phyloP scores from a whole-genome alignment of 257 asterid genomes.

The Rehmannia glutinosa region DNA sequence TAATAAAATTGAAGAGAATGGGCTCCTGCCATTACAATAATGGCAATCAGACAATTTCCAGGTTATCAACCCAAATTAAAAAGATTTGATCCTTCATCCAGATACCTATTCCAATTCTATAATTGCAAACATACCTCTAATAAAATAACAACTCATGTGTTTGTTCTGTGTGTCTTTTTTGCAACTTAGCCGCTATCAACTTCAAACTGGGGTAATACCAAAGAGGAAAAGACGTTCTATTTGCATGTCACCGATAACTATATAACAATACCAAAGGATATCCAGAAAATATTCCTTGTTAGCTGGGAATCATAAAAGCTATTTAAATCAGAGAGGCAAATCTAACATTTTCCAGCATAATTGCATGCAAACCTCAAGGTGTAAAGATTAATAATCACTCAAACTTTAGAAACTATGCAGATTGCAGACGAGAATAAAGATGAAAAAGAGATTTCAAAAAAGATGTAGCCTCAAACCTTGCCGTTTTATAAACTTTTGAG shows the following conservation, averaged over 20 bases:
- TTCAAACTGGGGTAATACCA: not conserved
- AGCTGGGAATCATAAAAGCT: conserved; percentile 12
- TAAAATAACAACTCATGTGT: conserved; percentile 14
- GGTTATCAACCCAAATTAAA: too few relatives aligned
- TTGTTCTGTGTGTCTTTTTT: conserved; percentile 24
- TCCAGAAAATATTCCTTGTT: conserved; percentile 35
- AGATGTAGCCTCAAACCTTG: conserved; percentile 20
- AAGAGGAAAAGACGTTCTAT: not conserved
- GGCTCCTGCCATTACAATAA: not conserved
- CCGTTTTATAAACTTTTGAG: conserved; percentile 54
- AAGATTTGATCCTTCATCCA: too few relatives aligned
- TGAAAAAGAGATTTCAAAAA: conserved; percentile 18
- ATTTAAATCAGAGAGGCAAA: conserved; percentile 1
- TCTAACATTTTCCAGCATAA: not conserved
- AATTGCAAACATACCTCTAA: not conserved
- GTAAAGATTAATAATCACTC: conserved; percentile 12
- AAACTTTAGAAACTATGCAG: conserved; percentile 23
- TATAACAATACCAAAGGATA: conserved; percentile 27
- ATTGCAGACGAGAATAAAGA: conserved; percentile 14
- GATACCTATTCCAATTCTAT: not conserved
- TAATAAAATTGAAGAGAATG: not conserved
- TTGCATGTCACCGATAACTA: not conserved
- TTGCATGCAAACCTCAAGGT: conserved; percentile 18
- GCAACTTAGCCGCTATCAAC: not conserved
- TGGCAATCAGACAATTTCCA: not conserved